phyloP scores from a whole-genome alignment of 2,329 filamentous ascomycete genomes.

The Aspergillus sp. region DNA sequence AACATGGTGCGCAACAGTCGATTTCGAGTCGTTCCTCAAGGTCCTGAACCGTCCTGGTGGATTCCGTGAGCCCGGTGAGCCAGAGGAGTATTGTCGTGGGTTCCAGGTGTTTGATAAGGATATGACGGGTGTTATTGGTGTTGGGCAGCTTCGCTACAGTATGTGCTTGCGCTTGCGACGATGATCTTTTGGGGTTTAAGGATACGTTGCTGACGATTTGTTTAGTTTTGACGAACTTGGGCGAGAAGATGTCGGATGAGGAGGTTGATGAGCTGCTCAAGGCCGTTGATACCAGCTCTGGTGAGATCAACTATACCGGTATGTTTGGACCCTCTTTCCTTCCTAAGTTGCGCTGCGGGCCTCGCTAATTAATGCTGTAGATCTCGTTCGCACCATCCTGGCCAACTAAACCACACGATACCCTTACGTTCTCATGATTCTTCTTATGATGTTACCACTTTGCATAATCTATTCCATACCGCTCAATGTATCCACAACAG shows the following conservation, averaged over 20 bases:
- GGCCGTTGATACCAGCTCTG: constrained; percentile 92
- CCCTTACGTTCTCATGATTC: constrained; percentile 31
- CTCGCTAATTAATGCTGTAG: constrained; percentile 46
- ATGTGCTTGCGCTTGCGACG: constrained; percentile 25
- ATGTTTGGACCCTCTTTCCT: constrained; percentile 49
- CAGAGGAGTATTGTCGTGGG: constrained; percentile 96
- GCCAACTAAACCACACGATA: constrained; percentile 66
- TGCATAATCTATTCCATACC: constrained; percentile 15
- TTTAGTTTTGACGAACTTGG: constrained; percentile 87
- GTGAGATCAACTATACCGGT: constrained; percentile 98
- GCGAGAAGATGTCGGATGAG: constrained; percentile 99
- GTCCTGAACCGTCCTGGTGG: constrained; percentile 96
- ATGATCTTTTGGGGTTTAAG: neutral
- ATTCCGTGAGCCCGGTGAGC: constrained; percentile 97
- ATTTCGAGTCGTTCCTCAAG: constrained; percentile 96
- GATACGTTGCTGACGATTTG: constrained; percentile 6
- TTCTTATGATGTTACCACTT: constrained; percentile 18
- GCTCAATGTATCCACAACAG: constrained; percentile 5
- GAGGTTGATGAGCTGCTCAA: constrained; percentile 99
- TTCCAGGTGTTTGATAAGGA: constrained; percentile 99
- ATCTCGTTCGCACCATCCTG: constrained; percentile 84
- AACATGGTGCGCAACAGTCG: constrained; percentile 64
- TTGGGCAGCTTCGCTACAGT: constrained; percentile 93
- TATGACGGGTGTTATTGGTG: constrained; percentile 95
- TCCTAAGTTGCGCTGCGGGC: neutral